These are phyloP conservation scores for Jaltomata sinuosa DNA, from an alignment of 257 asterid genomes.

Conservation along the genomic window DNA sequence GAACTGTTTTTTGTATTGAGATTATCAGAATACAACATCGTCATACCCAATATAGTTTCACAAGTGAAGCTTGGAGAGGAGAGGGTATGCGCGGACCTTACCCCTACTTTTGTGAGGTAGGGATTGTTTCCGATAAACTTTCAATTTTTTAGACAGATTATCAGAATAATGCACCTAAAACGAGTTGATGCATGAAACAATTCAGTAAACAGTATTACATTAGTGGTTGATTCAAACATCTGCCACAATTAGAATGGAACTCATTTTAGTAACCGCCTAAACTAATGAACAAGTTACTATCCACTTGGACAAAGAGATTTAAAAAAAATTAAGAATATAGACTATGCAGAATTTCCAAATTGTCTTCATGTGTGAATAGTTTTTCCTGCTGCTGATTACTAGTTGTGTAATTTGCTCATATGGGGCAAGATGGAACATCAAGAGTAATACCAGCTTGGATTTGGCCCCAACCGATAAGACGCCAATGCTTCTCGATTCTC, in stretches of 20 bases:
- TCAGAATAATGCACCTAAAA: not conserved
- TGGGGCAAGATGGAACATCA: slow-evolving; percentile 76
- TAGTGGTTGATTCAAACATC: not conserved
- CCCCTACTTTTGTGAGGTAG: too few relatives aligned
- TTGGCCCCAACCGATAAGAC: slow-evolving; percentile 96
- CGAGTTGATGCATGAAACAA: not conserved
- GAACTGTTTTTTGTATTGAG: too few relatives aligned
- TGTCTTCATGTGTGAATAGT: not conserved
- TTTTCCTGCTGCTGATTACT: not conserved
- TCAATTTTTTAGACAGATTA: too few relatives aligned
- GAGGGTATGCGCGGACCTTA: too few relatives aligned
- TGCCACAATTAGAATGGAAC: not conserved
- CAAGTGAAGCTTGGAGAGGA: too few relatives aligned
- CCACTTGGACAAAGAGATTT: not conserved
- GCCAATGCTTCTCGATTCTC: slow-evolving; percentile 97
- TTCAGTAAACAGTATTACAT: not conserved
- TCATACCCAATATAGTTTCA: too few relatives aligned
- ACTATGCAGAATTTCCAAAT: slow-evolving; percentile 9
- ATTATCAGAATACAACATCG: too few relatives aligned
- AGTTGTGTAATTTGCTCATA: slow-evolving; percentile 21
- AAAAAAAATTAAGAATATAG: not conserved
- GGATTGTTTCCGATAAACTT: too few relatives aligned
- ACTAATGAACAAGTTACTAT: not conserved
- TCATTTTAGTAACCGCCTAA: not conserved
- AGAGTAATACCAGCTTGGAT: slow-evolving; percentile 90